A percentile compares a stretch with the other conserved stretches of the same genome.
These are phyloP conservation scores for Puccinia coronata DNA, from an alignment of 1,284 basidiomycete species.

Conservation along the genomic window DNA sequence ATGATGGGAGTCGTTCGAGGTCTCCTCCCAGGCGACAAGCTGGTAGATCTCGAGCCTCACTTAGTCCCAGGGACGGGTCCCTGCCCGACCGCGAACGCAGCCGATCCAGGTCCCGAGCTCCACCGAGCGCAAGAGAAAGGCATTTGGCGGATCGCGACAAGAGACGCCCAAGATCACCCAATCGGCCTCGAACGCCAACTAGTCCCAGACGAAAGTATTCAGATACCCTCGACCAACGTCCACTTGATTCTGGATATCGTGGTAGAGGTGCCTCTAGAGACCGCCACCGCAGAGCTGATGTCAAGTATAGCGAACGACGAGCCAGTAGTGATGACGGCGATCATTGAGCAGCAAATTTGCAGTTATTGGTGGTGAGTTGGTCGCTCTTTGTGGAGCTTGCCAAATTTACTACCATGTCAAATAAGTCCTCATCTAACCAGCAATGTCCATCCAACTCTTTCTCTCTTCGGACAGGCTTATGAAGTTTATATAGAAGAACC, in stretches of 20 bases:
- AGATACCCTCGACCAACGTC: background rate
- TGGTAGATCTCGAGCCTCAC: background rate
- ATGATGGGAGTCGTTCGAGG: background rate
- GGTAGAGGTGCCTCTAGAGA: background rate
- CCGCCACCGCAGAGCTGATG: background rate
- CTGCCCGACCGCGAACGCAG: background rate
- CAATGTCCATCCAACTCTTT: no score
- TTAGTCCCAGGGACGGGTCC: background rate
- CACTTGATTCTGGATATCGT: background rate
- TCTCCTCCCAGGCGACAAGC: background rate
- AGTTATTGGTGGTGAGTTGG: background rate
- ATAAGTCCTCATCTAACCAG: no score
- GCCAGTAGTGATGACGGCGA: background rate
- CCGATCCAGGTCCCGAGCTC: slow-evolving; percentile 10
- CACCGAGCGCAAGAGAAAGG: background rate
- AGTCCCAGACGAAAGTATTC: slow-evolving; percentile 8
- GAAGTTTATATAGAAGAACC: no score
- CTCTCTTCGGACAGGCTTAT: background rate
- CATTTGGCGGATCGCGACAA: background rate
- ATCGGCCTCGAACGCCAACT: background rate
- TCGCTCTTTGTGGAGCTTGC: background rate
- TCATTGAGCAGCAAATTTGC: background rate
- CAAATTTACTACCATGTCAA: no score
- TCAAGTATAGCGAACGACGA: background rate
- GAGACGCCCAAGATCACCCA: background rate